Evolutionary conservation across 140 eudicot genomes (phyloP), one percentile per base, ranked within the genome.

Genomic region (Ambrosia hybrid): DNA sequence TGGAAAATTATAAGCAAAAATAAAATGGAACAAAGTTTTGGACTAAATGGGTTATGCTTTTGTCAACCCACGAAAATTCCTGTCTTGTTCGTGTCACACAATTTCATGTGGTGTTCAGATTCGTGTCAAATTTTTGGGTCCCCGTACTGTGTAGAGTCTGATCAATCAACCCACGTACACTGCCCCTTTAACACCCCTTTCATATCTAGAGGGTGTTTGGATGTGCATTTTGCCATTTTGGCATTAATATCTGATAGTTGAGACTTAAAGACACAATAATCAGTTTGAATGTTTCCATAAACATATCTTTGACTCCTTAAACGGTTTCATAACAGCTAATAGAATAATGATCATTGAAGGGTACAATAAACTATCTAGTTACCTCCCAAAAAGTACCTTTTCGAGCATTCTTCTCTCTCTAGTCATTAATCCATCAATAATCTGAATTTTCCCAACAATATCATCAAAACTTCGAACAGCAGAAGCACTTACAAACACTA

Each of bases 171-270:
- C 30, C 30, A 21, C 30, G 30, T 0, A 21, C 60, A 55, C 60
- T 10, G 6, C 11, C 33, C 60, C 4, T 15, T n/a, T n/a, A 21
- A 21, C 58, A 16, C 17, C 17, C 6, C 3, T n/a, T n/a, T n/a
- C n/a, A n/a, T n/a, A n/a, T n/a, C n/a, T 55, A 15, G 60, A 55
- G 60, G 60, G 60, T 53, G 59, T 55, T 16, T 55, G 60, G 60
- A 55, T 55, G 15, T 16, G 9, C 60, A 15, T 55, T 55, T 55
- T 15, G 33, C n/a, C n/a, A n/a, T n/a, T n/a, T n/a, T n/a, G n/a
- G 11, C 17, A 6, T 55, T 55, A 6, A 9, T 53, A 9, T 53
- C 21, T 55, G 11, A 55, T 16, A 15, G 16, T 5, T 5, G 3
- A 16, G 60, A 16, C 3, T 5, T 55, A 3, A 55, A 55, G 3